Base-by-base conservation (phyloP, 139 green algal genomes). In the Coelastrella sp. region DNA sequence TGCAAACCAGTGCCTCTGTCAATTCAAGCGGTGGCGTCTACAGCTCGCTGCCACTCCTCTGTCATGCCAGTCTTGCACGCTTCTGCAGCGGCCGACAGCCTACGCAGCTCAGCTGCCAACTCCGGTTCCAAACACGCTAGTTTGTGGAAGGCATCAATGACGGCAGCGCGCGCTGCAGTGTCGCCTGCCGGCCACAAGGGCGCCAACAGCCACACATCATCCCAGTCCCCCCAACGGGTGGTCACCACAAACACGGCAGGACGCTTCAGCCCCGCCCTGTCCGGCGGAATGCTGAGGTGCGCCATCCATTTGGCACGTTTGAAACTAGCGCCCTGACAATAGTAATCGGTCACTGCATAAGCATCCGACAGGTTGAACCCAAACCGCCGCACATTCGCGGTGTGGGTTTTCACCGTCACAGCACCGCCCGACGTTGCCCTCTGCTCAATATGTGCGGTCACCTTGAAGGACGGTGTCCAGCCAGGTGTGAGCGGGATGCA, bases 201-300 rank as follows among this genome's bases (percentile, higher is more conserved):
- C 7, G n/a, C 20, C 20, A 80, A 57, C 74, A 80, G 57, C n/a
- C n/a, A 32, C 23, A 80, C 74, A 54, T 80, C 6, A 8, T 80
- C n/a, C 74, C 74, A 80, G 5, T 32, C 74, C 10, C 74, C 74
- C 74, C 74, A 80, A n/a, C 74, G 56, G 19, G 74, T 80, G n/a
- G 57, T 19, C 23, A 80, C 47, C 2, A 80, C 74, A 80, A 80
- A 80, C 74, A 80, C 5, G 8, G 20, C n/a, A 5, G 74, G n/a
- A 19, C 74, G 23, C n/a, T 80, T 32, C 74, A 80, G 20, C 74
- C 74, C n/a, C 4, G n/a, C n/a, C 10, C n/a, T 11, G 4, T 11
- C 47, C 4, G 74, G 74, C 8, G 74, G 74, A 4, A 80, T 13
- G n/a, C 16, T 80, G n/a, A 80, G 57, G n/a, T 80, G 74, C 20